phyloP scores from a whole-genome alignment of 2,329 filamentous ascomycete genomes.

The Epichloe sibirici region DNA sequence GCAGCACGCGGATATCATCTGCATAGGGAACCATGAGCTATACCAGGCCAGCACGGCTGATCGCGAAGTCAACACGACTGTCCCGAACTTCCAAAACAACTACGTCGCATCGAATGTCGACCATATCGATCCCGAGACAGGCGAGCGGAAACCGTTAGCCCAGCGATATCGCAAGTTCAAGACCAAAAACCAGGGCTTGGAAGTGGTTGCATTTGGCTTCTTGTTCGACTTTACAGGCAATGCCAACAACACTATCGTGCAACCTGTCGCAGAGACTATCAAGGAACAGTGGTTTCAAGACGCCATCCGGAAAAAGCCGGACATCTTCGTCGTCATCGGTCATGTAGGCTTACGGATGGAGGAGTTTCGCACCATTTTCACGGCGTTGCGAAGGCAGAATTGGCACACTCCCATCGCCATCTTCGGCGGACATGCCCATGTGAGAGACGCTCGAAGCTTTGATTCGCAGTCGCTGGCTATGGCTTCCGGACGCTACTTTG shows the following conservation, averaged over 20 bases:
- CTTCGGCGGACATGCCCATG: constrained; percentile 83
- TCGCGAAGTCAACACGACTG: constrained; percentile 65
- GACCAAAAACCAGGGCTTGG: constrained; percentile 77
- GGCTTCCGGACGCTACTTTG: constrained; percentile 83
- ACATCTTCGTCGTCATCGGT: constrained; percentile 76
- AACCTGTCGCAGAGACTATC: constrained; percentile 66
- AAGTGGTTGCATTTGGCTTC: constrained; percentile 83
- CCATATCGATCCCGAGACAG: constrained; percentile 62
- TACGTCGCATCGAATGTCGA: constrained; percentile 92
- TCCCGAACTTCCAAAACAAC: constrained; percentile 66
- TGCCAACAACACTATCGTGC: constrained; percentile 79
- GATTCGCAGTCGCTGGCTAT: constrained; percentile 69
- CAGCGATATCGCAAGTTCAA: constrained; percentile 79
- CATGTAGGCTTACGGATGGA: constrained; percentile 73
- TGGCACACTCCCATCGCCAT: constrained; percentile 81
- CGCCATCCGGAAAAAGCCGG: constrained; percentile 71
- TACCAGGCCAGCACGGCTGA: constrained; percentile 71
- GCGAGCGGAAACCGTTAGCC: constrained; percentile 62
- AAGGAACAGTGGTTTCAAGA: constrained; percentile 81
- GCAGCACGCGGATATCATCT: constrained; percentile 74
- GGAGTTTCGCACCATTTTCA: constrained; percentile 69
- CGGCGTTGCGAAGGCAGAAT: constrained; percentile 61
- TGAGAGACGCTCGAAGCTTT: constrained; percentile 71
- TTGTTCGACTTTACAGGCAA: constrained; percentile 88
- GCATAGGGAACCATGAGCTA: constrained; percentile 87